phyloP scores from a whole-genome alignment of 257 asterid genomes.

The Solanum arcanum region DNA sequence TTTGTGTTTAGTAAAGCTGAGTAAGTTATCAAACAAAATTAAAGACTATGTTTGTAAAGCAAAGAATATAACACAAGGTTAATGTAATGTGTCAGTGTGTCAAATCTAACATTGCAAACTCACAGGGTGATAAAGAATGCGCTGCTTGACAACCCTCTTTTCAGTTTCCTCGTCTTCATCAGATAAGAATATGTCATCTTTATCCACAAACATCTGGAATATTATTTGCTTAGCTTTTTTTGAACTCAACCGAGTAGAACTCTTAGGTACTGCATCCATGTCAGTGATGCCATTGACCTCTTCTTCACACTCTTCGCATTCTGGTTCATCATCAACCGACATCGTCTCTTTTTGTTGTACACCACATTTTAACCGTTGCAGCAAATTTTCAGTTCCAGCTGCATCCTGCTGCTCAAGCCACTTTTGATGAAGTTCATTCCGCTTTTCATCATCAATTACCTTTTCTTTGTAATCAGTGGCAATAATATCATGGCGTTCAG shows the following conservation, averaged over 20 bases:
- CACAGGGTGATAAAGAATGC: slow-evolving; percentile 49
- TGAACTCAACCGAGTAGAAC: slow-evolving; percentile 30
- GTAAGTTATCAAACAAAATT: not conserved
- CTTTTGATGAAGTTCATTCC: slow-evolving; percentile 85
- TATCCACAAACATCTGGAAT: slow-evolving; percentile 48
- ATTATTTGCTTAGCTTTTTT: slow-evolving; percentile 71
- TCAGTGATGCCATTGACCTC: slow-evolving; percentile 29
- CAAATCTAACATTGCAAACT: slow-evolving; percentile 8
- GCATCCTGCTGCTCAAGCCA: slow-evolving; percentile 99
- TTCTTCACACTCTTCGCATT: slow-evolving; percentile 40
- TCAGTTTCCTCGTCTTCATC: slow-evolving; percentile 63
- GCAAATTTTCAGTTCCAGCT: slow-evolving; percentile 77
- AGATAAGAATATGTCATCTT: slow-evolving; percentile 71
- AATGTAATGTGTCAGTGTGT: not conserved
- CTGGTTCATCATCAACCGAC: slow-evolving; percentile 33
- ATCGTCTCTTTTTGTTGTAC: slow-evolving; percentile 29
- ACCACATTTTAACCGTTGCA: slow-evolving; percentile 61
- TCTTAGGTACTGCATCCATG: slow-evolving; percentile 25
- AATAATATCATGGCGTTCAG: slow-evolving; percentile 72
- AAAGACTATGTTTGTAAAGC: not conserved
- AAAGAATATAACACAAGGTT: not conserved
- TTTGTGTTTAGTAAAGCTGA: slow-evolving; percentile 33
- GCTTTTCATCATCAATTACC: slow-evolving; percentile 46
- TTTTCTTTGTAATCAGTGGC: slow-evolving; percentile 63
- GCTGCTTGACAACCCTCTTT: slow-evolving; percentile 36